Evolutionary conservation across 352 stramenopile species (phyloP), one percentile per base, ranked within the genome.

Genomic region (Plasmopara halstedii): DNA sequence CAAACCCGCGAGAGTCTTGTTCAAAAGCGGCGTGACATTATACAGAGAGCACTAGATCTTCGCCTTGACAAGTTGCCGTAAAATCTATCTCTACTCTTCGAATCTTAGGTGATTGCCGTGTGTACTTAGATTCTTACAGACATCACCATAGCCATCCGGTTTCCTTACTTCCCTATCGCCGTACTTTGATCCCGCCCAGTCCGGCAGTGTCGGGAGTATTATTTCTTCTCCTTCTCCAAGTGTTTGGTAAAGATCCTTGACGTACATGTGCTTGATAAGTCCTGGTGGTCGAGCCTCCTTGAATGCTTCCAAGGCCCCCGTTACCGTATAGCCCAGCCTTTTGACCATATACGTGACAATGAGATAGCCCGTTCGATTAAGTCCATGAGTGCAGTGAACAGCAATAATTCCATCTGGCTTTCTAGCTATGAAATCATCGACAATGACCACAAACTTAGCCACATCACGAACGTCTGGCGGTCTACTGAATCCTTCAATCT

Each of bases 241-340:
- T 15, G 49, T 46, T 25, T 58, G 64, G 46, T 83, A 86, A 31
- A 92, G 64, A 14, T 83, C 74, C 49, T 88, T 60, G 11, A 92
- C 63, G 55, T 88, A 92, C 69, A 85, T 81, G 56, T 86, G 73
- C 53, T 88, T 89, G 58, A 92, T 87, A 10, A 92, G 47, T 40
- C 80, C 80, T 5, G 80, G 80, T 21, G 74, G 75, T 26, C 80
- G 63, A 29, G 80, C 73, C 23, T 56, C 46, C 5, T 53, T 58
- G 43, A 92, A 92, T n/a, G 78, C 73, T 23, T 66, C 62, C 19
- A 91, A 54, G 15, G 80, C 80, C 10, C 76, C 66, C 19, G 69
- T 72, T 7, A 92, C 64, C 0, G 62, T 67, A 37, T 62, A 67
- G 1, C 45, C 41, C n/a, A 67, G 42, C 25, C 67, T 61, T 46